Evolutionary conservation across 331 rosid species (phyloP), one percentile per base, ranked within the genome.

Genomic region (Cucumis variabilis): DNA sequence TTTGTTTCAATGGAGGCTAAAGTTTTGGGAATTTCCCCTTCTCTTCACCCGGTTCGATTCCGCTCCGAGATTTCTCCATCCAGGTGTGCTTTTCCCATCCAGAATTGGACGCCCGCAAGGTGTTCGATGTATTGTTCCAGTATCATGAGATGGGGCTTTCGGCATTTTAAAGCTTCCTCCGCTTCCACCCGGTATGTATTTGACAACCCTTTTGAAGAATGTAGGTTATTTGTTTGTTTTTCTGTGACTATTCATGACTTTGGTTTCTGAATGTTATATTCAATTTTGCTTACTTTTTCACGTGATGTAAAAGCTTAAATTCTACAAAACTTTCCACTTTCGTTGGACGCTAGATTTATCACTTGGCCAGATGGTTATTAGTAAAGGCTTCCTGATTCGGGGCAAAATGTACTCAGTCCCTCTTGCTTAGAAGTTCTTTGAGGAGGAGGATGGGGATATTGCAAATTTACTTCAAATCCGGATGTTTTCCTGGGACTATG

Each of bases 1-100:
- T 14, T 20, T 81, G 70, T 5, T 28, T 58, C 44, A 58, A 81
- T 81, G 85, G 71, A 81, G 85, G 85, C 85, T 4, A 81, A 58
- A 28, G 4, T 28, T 58, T 58, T 81, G 15, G 33, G 28, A 28
- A 81, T 16, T 5, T 11, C n/a, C n/a, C 48, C 70, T 58, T 3
- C 51, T 81, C 24, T 28, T 81, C 70, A 27, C 20, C 19, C 51
- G 19, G 25, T 55, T 28, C 69, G 50, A 55, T 55, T 27, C 51
- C 69, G 28, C 9, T 19, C 82, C 11, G 6, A 0, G 15, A 48
- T 76, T 46, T 46, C 85, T 30, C 85, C 19, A 19, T 44, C 85
- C 11, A 80, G 27, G 2, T 80, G 50, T 11, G 48, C 69, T 55
- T 81, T 81, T 4, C 1, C 70, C 85, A 7, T 58, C 53, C 69